Base-by-base conservation (phyloP, 805 yeast genomes). In the Lipomyces lipofer region DNA sequence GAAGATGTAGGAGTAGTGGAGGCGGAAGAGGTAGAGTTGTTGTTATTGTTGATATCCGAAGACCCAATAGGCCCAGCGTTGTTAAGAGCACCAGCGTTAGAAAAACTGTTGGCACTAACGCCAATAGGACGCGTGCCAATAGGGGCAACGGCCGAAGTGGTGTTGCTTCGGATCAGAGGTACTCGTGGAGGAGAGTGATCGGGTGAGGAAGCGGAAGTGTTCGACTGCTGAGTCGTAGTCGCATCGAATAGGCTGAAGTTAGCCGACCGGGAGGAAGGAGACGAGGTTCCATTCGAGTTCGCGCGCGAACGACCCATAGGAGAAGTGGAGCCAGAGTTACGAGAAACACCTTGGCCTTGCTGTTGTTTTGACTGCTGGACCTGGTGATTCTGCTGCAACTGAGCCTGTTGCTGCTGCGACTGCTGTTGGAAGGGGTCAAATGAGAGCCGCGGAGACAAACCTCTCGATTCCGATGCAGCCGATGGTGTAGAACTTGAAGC, bases 191-290 rank as follows among this genome's bases (percentile, higher is more conserved):
- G 63, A 17, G 61, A 53, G 24, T 56, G 58, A 43, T 59, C 61
- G 15, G 61, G 59, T 4, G 62, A 49, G 15, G 61, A 56, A 13
- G 56, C 53, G n/a, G 63, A 56, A 4, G 63, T 50, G 28, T 42
- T 56, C 5, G 59, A 51, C 44, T 39, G 51, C 43, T 53, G 61
- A 12, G 50, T 40, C 9, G 56, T 43, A 8, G 53, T 52, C 40
- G 59, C 46, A 40, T 60, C 63, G 30, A 60, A 60, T 48, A 60
- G 43, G 43, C 63, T 59, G 48, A 59, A 58, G 49, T 58, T 58
- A 12, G 57, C 57, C 25, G 63, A 60, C 5, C 63, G 58, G n/a
- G 60, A 56, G 30, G 58, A 49, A 15, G 63, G 63, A 17, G 63
- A 60, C 15, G 57, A 55, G 17, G 60, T 59, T 25, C 62, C 63